These are phyloP conservation scores for Yamadazyma nakazawae DNA, from an alignment of 805 yeast genomes.

Conservation along the genomic window DNA sequence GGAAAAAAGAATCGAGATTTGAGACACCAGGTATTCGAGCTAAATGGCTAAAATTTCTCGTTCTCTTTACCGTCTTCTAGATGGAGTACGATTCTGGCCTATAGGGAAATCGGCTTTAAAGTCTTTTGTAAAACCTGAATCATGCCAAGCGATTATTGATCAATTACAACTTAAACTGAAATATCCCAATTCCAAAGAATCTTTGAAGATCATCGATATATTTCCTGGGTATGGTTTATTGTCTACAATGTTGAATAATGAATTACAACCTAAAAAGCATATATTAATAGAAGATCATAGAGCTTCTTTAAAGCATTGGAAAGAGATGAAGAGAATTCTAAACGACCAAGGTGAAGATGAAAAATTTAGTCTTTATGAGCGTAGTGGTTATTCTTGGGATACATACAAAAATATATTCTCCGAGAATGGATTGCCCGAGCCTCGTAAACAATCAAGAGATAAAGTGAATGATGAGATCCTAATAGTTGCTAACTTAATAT, in stretches of 20 bases:
- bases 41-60: constrained; percentile 6
- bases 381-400: constrained; percentile 68
- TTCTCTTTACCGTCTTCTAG: constrained; percentile 27
- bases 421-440: constrained; percentile 39
- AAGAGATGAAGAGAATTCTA: constrained; percentile 22
- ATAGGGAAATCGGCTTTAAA: constrained; percentile 2
- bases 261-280: constrained; percentile 61
- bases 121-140: constrained; percentile 16
- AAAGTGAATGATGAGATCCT: constrained; percentile 53
- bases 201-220: constrained; percentile 53
- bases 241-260: constrained; percentile 59
- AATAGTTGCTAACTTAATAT: constrained; percentile 57
- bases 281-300: constrained; percentile 55
- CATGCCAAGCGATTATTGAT: constrained; percentile 42
- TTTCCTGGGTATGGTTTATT: constrained; percentile 60
- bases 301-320: constrained; percentile 25
- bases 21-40: background rate
- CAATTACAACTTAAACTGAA: constrained; percentile 40
- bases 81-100: constrained; percentile 14
- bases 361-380: constrained; percentile 24
- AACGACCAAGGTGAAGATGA: constrained; percentile 19
- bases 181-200: constrained; percentile 31
- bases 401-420: constrained; percentile 51
- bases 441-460: constrained; percentile 25
- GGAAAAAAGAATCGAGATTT: background rate